Evolutionary conservation across 2,329 filamentous ascomycete genomes (phyloP).

Genomic region (Cercospora janseana): DNA sequence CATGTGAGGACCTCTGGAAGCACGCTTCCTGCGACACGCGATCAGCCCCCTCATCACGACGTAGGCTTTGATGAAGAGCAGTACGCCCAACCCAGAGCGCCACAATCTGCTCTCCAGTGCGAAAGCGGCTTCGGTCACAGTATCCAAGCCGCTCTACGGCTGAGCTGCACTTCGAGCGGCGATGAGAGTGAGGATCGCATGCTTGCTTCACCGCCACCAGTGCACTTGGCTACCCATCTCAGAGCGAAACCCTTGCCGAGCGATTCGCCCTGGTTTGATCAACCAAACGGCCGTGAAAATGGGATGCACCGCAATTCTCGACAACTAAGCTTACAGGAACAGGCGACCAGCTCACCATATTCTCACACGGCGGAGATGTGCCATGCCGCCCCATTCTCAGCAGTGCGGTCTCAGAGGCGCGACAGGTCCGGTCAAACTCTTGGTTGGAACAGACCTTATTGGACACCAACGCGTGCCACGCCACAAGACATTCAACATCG

Average conservation of each 20-base stretch:
- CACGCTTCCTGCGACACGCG: no score
- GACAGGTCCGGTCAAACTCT: neutral
- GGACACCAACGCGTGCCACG: neutral
- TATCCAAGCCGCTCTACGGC: slow-evolving; percentile 5
- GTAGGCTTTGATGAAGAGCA: no score
- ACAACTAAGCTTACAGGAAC: no score
- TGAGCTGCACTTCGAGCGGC: no score
- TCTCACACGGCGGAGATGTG: neutral
- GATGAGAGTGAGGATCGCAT: neutral
- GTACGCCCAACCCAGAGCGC: no score
- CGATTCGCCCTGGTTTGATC: no score
- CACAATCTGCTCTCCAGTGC: no score
- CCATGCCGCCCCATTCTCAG: neutral
- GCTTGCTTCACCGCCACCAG: neutral
- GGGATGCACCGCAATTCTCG: no score
- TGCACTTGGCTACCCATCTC: neutral
- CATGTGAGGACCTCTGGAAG: no score
- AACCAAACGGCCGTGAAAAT: no score
- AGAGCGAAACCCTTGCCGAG: no score
- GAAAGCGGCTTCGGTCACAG: neutral
- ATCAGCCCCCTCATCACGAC: no score
- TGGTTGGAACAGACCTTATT: neutral
- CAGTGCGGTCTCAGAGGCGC: neutral
- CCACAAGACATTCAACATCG: neutral
- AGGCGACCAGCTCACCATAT: neutral